These are phyloP conservation scores for Trifolium pratense DNA, from an alignment of 306 rosid species.

Conservation along the genomic window DNA sequence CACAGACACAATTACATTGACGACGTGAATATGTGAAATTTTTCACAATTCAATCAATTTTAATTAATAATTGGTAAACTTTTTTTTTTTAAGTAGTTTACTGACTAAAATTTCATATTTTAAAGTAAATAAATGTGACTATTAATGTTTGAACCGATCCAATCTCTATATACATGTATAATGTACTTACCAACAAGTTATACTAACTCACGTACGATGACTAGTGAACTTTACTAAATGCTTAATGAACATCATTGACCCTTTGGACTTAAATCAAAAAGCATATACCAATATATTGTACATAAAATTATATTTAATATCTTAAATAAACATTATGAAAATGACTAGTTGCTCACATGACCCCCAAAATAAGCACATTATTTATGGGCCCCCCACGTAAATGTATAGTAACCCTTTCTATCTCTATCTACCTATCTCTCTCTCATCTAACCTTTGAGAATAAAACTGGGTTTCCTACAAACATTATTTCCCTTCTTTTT, in stretches of 20 bases:
- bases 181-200: too few species aligned
- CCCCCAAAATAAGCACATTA: slow-evolving; percentile 56
- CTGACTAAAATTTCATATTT: too few species aligned
- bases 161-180: too few species aligned
- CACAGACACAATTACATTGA: too few species aligned
- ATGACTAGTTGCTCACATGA: slow-evolving; percentile 79
- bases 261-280: neutral
- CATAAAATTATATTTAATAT: slow-evolving; percentile 14
- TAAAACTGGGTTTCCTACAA: slow-evolving; percentile 47
- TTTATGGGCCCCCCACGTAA: slow-evolving; percentile 67
- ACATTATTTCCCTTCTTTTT: slow-evolving; percentile 38
- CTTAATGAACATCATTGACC: neutral
- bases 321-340: slow-evolving; percentile 47
- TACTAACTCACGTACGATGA: too few species aligned
- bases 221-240: neutral
- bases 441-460: slow-evolving; percentile 34
- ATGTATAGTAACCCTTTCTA: slow-evolving; percentile 52
- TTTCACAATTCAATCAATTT: too few species aligned
- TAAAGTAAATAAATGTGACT: too few species aligned
- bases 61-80: too few species aligned
- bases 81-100: too few species aligned
- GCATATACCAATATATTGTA: neutral
- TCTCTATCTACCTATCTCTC: slow-evolving; percentile 27
- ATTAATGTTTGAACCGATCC: too few species aligned
- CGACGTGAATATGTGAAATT: too few species aligned